A percentile compares a stretch with the other conserved stretches of the same genome.
Conservation (phyloP, 495 filamentous ascomycete species). For the Amphirosellinia nigrospora region DNA sequence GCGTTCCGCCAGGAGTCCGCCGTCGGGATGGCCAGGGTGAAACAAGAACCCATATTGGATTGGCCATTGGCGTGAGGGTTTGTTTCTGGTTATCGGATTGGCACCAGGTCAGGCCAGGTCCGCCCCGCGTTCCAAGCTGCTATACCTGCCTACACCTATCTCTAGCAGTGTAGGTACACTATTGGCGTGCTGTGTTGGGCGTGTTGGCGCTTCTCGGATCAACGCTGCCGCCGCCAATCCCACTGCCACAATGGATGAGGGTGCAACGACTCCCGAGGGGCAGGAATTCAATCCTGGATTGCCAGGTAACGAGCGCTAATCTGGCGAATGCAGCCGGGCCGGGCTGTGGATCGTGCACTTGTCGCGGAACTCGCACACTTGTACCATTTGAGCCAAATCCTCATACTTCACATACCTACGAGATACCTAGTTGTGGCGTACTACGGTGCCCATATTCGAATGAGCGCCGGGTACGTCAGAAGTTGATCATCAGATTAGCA, state of each 20-base stretch:
- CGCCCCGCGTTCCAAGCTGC: conserved; percentile 7
- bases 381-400: neutral
- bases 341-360: neutral
- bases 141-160: too few relatives aligned
- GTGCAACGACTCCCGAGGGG: neutral
- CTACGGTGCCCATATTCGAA: neutral
- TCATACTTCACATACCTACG: neutral
- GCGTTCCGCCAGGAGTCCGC: neutral
- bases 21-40: conserved; percentile 15
- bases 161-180: too few relatives aligned
- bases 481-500: conserved; percentile 2
- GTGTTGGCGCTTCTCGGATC: conserved; percentile 18
- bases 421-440: neutral
- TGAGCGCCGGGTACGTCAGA: conserved; percentile 3
- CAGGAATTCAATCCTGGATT: neutral
- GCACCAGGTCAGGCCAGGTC: conserved; percentile 9
- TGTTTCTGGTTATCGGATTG: conserved; percentile 22
- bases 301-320: conserved; percentile 11
- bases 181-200: neutral
- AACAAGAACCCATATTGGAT: conserved; percentile 23
- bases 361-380: neutral
- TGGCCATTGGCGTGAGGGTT: conserved; percentile 19
- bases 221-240: neutral
- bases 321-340: neutral
- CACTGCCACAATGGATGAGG: neutral